Evolutionary conservation across 148 eudicot species (phyloP).

Genomic region (Polygonum maritimum): DNA sequence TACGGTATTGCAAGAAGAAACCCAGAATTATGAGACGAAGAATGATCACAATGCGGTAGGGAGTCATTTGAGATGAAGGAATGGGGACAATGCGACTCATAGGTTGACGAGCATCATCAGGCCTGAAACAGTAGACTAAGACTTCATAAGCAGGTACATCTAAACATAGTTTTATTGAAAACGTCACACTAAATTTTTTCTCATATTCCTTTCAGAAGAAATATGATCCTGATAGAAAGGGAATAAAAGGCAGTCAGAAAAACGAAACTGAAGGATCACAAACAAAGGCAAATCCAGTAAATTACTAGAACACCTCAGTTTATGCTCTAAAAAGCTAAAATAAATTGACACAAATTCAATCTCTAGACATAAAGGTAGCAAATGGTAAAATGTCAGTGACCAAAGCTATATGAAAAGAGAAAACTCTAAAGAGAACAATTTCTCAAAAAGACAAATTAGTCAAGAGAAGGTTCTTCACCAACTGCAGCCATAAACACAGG

Average conservation of each 20-base stretch:
- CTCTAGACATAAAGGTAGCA: neutral
- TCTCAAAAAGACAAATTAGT: constrained; percentile 3
- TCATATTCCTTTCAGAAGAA: neutral
- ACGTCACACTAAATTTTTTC: neutral
- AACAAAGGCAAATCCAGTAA: neutral
- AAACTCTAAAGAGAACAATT: neutral
- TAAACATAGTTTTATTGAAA: neutral
- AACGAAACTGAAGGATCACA: neutral
- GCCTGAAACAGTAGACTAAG: constrained; percentile 42
- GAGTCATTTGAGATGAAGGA: constrained; percentile 69
- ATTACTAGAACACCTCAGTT: neutral
- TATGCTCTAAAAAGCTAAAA: neutral
- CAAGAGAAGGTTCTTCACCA: neutral
- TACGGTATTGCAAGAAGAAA: constrained; percentile 75
- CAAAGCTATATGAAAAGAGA: neutral
- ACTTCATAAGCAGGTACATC: neutral
- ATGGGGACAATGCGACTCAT: constrained; percentile 87
- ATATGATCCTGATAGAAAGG: neutral
- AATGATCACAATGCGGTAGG: constrained; percentile 69
- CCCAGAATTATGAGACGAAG: constrained; percentile 55
- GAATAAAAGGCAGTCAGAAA: neutral
- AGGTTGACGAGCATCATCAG: constrained; percentile 91
- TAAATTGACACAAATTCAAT: neutral
- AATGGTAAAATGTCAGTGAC: neutral
- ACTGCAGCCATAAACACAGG: neutral